Percentiles rank a stretch among this genome's conserved stretches.
These are phyloP conservation scores for Petunia axillaris DNA, from an alignment of 257 asterid species.

Conservation along the genomic window DNA sequence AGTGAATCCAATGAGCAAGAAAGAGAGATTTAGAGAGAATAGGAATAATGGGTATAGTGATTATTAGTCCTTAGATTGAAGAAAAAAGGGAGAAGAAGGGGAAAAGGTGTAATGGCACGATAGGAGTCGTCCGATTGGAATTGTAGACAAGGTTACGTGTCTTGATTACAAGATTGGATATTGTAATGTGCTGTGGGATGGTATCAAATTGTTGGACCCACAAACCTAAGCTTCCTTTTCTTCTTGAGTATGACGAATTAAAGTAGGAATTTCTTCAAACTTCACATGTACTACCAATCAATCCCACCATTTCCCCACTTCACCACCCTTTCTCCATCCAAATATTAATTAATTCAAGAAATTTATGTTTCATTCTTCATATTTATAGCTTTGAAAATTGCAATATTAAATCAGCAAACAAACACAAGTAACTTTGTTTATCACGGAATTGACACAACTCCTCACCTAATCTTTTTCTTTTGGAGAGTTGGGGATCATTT, in stretches of 20 bases:
- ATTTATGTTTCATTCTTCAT: no score
- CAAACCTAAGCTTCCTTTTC: slow-evolving; percentile 43
- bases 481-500: no score
- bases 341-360: background rate
- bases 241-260: slow-evolving; percentile 23
- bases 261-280: background rate
- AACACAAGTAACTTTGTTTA: no score
- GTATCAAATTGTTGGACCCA: slow-evolving; percentile 22
- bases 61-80: background rate
- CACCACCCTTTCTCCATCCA: background rate
- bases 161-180: slow-evolving; percentile 41
- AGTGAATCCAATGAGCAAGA: slow-evolving; percentile 23
- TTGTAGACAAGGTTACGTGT: slow-evolving; percentile 52
- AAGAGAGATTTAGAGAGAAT: slow-evolving; percentile 5
- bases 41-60: background rate
- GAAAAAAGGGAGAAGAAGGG: background rate
- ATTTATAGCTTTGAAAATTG: no score
- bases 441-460: no score
- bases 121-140: slow-evolving; percentile 49
- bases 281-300: slow-evolving; percentile 16
- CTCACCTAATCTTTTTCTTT: no score
- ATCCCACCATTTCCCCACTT: background rate
- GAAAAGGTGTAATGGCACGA: slow-evolving; percentile 29
- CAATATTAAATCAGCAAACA: no score
- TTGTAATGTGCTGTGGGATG: slow-evolving; percentile 1